Conservation (phyloP, 495 filamentous ascomycete genomes). For the Penicillium manginii region DNA sequence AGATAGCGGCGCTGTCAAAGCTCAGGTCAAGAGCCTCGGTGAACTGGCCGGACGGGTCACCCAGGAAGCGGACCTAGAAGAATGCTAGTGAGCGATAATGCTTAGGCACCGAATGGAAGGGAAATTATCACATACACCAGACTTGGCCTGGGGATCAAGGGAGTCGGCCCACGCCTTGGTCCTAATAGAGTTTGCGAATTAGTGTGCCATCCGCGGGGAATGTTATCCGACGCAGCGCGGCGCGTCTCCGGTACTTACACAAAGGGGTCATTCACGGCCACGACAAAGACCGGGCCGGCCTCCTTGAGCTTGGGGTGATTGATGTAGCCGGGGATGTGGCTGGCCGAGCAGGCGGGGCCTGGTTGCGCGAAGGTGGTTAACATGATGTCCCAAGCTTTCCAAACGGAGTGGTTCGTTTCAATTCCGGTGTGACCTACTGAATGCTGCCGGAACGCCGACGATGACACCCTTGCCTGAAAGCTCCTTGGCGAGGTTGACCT, state of each 20-base stretch:
- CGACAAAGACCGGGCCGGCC: conserved; percentile 81
- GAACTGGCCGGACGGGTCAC: conserved; percentile 82
- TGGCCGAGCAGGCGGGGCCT: conserved; percentile 76
- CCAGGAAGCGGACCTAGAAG: conserved; percentile 80
- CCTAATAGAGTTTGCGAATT: conserved; percentile 39
- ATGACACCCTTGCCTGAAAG: conserved; percentile 75
- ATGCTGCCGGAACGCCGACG: conserved; percentile 89
- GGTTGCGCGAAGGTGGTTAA: conserved; percentile 12
- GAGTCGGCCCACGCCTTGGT: conserved; percentile 84
- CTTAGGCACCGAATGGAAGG: too few species aligned
- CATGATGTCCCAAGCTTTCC: neutral
- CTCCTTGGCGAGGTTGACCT: conserved; percentile 81
- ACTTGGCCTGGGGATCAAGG: conserved; percentile 71
- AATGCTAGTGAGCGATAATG: conserved; percentile 7
- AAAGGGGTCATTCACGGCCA: conserved; percentile 94
- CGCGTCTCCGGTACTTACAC: conserved; percentile 61
- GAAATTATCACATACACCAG: conserved; percentile 63
- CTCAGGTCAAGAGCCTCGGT: conserved; percentile 82
- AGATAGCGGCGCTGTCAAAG: conserved; percentile 83
- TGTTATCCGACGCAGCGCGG: neutral
- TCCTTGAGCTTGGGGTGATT: conserved; percentile 71
- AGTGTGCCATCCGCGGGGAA: conserved; percentile 1
- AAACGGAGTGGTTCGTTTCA: conserved; percentile 1
- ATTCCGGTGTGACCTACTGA: conserved; percentile 55
- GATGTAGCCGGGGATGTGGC: conserved; percentile 83